Base-by-base conservation (phyloP, 2,329 filamentous ascomycete species). In the Pseudomassariella vexata region DNA sequence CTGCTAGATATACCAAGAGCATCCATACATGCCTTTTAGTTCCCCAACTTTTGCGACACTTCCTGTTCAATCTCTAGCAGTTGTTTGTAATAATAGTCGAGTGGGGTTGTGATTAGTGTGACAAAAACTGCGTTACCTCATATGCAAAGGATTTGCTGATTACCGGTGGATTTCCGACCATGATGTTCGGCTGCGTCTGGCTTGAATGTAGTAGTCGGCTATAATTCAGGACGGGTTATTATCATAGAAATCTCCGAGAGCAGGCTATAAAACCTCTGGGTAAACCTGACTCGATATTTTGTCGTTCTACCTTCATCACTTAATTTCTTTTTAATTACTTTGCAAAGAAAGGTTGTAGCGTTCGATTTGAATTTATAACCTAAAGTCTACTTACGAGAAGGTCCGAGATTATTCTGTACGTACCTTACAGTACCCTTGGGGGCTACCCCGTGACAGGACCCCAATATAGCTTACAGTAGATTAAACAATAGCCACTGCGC, bases 131-230 rank as follows among this genome's bases (percentile, higher is more conserved):
- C 20, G 18, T 32, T 21, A 21, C n/a, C 5, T 24, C 10, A 7
- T 9, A 32, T 12, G 17, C 20, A 12, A 8, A 15, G 21, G 5
- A 18, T 8, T 8, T 32, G 9, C 15, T 32, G 29, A 22, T 8
- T 32, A 9, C 29, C 29, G 9, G 8, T 19, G 12, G 21, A 17
- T 17, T 32, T 24, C 18, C 29, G 29, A 15, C 29, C 29, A 17
- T 5, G 5, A 14, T 11, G 5, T 7, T 32, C 21, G 6, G 19
- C 29, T 8, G 17, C 24, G 5, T 3, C 7, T 15, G 29, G 29
- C n/a, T 24, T 14, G 4, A 24, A n/a, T 16, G 16, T 32, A 6
- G 29, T 32, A 12, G 9, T 24, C 12, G 29, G 29, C 15, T 32
- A 22, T 12, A 11, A 5, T n/a, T 24, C 29, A 18, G 29, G 29